phyloP scores from a whole-genome alignment of 1,139 yeast species.

The Magnusiomyces suaveolens region DNA sequence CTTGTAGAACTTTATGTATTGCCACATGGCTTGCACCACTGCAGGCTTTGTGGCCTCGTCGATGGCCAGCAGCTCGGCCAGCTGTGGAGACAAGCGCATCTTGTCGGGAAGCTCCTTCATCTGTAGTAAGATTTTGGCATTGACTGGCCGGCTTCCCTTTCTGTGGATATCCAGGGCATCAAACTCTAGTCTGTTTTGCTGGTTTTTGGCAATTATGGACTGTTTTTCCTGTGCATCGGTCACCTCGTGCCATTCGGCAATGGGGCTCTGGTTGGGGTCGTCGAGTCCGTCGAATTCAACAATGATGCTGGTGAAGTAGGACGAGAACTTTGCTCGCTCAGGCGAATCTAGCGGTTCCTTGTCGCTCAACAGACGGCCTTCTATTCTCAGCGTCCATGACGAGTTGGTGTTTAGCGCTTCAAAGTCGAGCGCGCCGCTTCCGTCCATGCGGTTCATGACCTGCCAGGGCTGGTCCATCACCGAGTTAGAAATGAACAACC shows the following conservation, averaged over 20 bases:
- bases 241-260: conserved; percentile 63
- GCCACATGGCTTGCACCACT: conserved; percentile 77
- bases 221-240: conserved; percentile 1
- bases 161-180: conserved; percentile 88
- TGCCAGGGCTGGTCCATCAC: conserved; percentile 93
- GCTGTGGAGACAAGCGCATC: conserved; percentile 52
- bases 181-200: conserved; percentile 40
- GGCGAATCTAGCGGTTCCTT: conserved; percentile 31
- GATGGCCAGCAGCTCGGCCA: conserved; percentile 64
- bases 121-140: conserved; percentile 66
- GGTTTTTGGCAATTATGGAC: conserved; percentile 14
- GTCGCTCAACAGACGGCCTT: conserved; percentile 63
- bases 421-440: conserved; percentile 31
- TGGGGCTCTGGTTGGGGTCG: conserved; percentile 30
- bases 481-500: conserved; percentile 77
- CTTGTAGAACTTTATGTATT: conserved; percentile 69
- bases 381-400: conserved; percentile 78
- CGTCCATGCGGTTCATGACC: conserved; percentile 27
- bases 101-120: conserved; percentile 63
- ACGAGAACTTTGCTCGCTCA: conserved; percentile 54
- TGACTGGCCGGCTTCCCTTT: conserved; percentile 57
- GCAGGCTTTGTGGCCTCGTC: conserved; percentile 79
- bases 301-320: conserved; percentile 74
- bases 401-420: conserved; percentile 30
- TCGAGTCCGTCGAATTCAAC: conserved; percentile 50